Conservation (phyloP, 805 yeast species). For the Myxozyma melibiosi region DNA sequence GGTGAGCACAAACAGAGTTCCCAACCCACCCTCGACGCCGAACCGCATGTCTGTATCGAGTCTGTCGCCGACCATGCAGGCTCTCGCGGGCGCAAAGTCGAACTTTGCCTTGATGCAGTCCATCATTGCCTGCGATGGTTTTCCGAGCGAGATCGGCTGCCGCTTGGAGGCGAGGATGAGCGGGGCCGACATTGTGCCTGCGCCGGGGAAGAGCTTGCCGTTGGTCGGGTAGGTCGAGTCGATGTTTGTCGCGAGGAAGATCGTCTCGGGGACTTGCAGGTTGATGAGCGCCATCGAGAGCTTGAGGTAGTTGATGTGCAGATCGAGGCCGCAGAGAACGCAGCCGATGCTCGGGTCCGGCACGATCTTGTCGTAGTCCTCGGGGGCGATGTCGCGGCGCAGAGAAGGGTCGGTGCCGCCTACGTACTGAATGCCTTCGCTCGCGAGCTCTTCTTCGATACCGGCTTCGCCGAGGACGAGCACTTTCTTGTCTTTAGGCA, state of each 20-base stretch:
- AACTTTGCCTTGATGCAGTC: conserved; percentile 76
- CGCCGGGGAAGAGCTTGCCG: conserved; percentile 88
- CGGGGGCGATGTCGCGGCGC: conserved; percentile 55
- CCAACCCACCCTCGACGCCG: conserved; percentile 84
- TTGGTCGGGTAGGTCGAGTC: conserved; percentile 93
- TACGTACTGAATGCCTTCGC: conserved; percentile 70
- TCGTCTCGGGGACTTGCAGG: conserved; percentile 61
- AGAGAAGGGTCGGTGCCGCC: conserved; percentile 79
- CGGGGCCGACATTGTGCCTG: conserved; percentile 85
- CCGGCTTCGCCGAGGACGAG: conserved; percentile 92
- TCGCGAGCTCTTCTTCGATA: conserved; percentile 73
- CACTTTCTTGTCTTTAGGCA: conserved; percentile 75
- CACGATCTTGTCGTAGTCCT: conserved; percentile 44
- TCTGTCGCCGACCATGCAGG: conserved; percentile 95
- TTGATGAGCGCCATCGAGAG: conserved; percentile 82
- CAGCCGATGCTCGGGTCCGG: conserved; percentile 78
- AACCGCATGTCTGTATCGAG: conserved; percentile 93
- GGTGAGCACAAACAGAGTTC: conserved; percentile 82
- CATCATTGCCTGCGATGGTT: conserved; percentile 88
- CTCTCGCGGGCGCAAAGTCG: conserved; percentile 54
- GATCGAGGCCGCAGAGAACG: conserved; percentile 86
- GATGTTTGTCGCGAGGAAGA: conserved; percentile 89
- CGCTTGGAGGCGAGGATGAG: conserved; percentile 77
- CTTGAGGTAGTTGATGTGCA: conserved; percentile 76
- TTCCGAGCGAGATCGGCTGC: conserved; percentile 87